These are phyloP conservation scores for Penicillium expansum DNA, from an alignment of 2,329 filamentous ascomycete species.

Conservation along the genomic window DNA sequence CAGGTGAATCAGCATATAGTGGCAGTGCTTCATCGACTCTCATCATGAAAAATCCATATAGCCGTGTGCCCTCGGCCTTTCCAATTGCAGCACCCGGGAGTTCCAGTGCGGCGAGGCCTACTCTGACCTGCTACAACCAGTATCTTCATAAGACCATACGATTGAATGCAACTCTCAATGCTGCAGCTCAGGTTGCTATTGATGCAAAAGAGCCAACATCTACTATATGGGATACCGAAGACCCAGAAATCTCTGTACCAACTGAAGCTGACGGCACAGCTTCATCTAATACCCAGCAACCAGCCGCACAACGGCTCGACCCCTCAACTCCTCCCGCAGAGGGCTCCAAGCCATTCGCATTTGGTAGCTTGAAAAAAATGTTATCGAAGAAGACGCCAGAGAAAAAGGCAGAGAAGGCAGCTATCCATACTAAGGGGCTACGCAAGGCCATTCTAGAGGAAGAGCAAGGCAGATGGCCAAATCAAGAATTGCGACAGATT, in stretches of 20 bases:
- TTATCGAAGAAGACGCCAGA: conserved; percentile 19
- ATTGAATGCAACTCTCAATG: neutral
- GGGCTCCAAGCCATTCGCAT: neutral
- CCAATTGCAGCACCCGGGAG: neutral
- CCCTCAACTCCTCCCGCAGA: neutral
- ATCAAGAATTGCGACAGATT: conserved; percentile 39
- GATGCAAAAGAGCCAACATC: neutral
- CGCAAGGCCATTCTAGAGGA: conserved; percentile 42
- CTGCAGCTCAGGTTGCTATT: neutral
- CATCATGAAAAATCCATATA: neutral
- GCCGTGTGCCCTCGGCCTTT: neutral
- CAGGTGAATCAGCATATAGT: neutral
- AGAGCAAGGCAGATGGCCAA: conserved; percentile 47
- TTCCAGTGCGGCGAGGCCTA: neutral
- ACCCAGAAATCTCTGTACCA: neutral
- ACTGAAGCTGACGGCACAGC: neutral
- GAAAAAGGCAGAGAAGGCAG: conserved; percentile 24
- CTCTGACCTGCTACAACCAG: neutral
- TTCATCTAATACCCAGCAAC: neutral
- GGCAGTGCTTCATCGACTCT: neutral
- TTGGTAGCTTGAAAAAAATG: neutral
- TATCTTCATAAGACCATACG: neutral
- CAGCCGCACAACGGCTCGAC: too few relatives aligned
- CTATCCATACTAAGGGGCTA: conserved; percentile 21
- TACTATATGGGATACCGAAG: neutral